These are phyloP conservation scores for Petunia hybrid DNA, from an alignment of 305 asterid species.

Conservation along the genomic window DNA sequence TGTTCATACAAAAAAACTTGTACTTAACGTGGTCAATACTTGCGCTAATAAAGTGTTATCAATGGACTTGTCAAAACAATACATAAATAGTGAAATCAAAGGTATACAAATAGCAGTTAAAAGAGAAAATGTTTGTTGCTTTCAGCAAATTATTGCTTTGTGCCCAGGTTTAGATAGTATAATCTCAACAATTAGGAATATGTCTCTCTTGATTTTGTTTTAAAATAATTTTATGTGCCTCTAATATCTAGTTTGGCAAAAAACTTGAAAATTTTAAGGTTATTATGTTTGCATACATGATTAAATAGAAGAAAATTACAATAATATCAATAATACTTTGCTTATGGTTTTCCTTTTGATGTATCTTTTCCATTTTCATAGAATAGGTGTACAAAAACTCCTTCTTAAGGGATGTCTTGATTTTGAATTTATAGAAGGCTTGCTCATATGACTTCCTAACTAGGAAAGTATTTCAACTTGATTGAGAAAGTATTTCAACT, in stretches of 20 bases:
- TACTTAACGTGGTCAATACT: background rate
- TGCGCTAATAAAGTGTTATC: background rate
- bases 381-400: background rate
- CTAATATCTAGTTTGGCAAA: background rate
- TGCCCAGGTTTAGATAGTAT: background rate
- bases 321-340: too few species aligned
- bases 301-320: background rate
- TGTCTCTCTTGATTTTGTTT: background rate
- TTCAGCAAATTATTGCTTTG: background rate
- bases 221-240: background rate
- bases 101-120: background rate
- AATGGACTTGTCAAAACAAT: background rate
- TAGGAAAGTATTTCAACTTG: background rate
- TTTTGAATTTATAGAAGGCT: background rate
- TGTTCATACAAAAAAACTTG: background rate
- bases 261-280: background rate
- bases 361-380: background rate
- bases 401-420: background rate
- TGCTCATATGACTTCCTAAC: background rate
- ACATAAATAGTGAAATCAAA: background rate
- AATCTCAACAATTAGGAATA: background rate
- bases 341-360: background rate
- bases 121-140: background rate
- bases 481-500: background rate
- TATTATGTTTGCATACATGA: background rate